Conservation (phyloP, 2,329 filamentous ascomycete genomes). For the Cytospora leucostoma region DNA sequence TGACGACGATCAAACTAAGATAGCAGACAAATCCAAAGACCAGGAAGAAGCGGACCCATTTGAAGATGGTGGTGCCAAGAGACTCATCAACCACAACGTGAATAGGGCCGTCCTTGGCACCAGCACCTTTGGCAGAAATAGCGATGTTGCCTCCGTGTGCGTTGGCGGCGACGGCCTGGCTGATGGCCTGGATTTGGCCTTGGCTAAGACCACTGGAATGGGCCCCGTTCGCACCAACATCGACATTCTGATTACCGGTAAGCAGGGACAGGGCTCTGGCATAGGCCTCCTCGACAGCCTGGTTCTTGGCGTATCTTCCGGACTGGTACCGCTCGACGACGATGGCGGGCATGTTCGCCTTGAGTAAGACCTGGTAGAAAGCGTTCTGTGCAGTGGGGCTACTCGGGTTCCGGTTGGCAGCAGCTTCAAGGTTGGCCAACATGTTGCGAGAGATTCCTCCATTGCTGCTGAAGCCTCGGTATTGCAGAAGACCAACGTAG, state of each 20-base stretch:
- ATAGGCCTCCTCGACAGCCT: slow-evolving; percentile 77
- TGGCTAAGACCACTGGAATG: slow-evolving; percentile 49
- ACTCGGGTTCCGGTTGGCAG: slow-evolving; percentile 87
- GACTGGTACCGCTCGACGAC: slow-evolving; percentile 88
- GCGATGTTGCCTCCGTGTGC: slow-evolving; percentile 68
- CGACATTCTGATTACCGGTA: slow-evolving; percentile 33
- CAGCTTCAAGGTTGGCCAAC: slow-evolving; percentile 83
- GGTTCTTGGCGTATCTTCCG: slow-evolving; percentile 79
- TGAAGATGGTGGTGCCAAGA: slow-evolving; percentile 75
- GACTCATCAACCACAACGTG: slow-evolving; percentile 96
- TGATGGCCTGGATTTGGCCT: slow-evolving; percentile 74
- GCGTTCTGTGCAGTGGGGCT: slow-evolving; percentile 88
- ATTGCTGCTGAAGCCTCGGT: slow-evolving; percentile 46
- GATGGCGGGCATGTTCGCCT: slow-evolving; percentile 91
- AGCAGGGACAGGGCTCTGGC: slow-evolving; percentile 64
- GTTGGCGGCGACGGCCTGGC: slow-evolving; percentile 77
- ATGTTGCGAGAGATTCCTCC: slow-evolving; percentile 60
- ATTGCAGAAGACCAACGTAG: slow-evolving; percentile 31
- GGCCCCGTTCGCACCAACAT: slow-evolving; percentile 32
- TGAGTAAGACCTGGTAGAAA: slow-evolving; percentile 88
- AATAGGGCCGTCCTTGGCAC: slow-evolving; percentile 80
- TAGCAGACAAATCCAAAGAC: slow-evolving; percentile 80
- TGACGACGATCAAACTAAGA: slow-evolving; percentile 74
- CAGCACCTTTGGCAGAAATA: slow-evolving; percentile 57
- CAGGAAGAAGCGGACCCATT: slow-evolving; percentile 85